These are phyloP conservation scores for Calonectria naviculata DNA, from an alignment of 2,329 filamentous ascomycete species.

Conservation along the genomic window DNA sequence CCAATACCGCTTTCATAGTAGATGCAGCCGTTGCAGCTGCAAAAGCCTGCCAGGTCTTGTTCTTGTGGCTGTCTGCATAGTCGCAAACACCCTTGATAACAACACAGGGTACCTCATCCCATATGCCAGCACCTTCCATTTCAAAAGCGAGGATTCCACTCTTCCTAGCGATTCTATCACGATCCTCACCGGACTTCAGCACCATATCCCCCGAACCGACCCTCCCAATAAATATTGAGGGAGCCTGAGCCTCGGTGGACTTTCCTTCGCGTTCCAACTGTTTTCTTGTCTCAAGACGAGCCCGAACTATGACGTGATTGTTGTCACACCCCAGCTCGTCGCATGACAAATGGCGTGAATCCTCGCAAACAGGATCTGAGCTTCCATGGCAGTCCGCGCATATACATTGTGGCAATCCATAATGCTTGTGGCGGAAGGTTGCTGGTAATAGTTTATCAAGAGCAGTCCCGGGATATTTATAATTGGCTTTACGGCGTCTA, in stretches of 20 bases:
- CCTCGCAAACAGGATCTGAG: constrained; percentile 17
- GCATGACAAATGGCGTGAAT: constrained; percentile 16
- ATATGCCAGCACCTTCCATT: constrained; percentile 11
- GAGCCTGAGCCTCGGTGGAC: constrained; percentile 1
- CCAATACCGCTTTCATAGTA: not conserved
- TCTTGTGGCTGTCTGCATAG: constrained; percentile 16
- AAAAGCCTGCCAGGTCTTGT: constrained; percentile 15
- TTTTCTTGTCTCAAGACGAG: not conserved
- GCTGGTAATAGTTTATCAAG: constrained; percentile 45
- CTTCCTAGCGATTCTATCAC: not conserved
- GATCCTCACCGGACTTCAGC: constrained; percentile 45
- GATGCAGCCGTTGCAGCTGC: constrained; percentile 10
- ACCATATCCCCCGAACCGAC: constrained; percentile 36
- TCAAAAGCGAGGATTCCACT: constrained; percentile 3
- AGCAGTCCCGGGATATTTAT: constrained; percentile 39
- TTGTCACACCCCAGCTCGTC: constrained; percentile 22
- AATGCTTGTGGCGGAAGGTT: constrained; percentile 47
- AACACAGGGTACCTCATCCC: not conserved
- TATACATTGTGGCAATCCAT: not conserved
- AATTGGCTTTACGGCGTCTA: not conserved
- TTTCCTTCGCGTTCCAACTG: constrained; percentile 32
- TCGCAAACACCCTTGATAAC: constrained; percentile 12
- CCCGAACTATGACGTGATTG: constrained; percentile 32
- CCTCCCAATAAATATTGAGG: constrained; percentile 47
- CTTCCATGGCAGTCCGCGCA: constrained; percentile 13